phyloP scores from a whole-genome alignment of 2,329 filamentous ascomycete genomes.

The Atkinsonella hypoxylon region DNA sequence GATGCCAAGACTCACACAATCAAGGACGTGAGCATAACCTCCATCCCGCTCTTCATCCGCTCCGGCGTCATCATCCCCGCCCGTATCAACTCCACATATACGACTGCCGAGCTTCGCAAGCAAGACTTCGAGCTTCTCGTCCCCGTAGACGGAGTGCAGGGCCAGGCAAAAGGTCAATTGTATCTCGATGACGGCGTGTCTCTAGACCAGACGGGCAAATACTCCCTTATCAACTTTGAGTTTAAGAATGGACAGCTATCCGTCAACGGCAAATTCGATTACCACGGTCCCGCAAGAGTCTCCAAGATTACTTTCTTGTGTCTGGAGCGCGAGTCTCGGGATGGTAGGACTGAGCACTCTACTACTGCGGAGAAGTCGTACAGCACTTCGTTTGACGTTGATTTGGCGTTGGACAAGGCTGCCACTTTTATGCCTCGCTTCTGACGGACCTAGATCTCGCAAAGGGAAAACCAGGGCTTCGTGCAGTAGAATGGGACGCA shows the following conservation, averaged over 20 bases:
- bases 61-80: constrained; percentile 54
- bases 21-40: constrained; percentile 25
- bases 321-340: not conserved
- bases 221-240: constrained; percentile 43
- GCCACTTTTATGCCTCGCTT: constrained; percentile 5
- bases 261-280: constrained; percentile 42
- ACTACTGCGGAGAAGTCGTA: constrained; percentile 6
- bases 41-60: constrained; percentile 56
- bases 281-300: constrained; percentile 30
- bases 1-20: constrained; percentile 23
- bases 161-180: constrained; percentile 52
- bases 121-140: constrained; percentile 61
- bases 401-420: constrained; percentile 13
- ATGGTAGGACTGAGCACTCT: constrained; percentile 3
- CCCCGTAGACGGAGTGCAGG: constrained; percentile 44
- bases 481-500: no score
- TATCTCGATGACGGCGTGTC: constrained; percentile 71
- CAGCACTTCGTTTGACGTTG: constrained; percentile 12
- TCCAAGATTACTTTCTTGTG: constrained; percentile 40
- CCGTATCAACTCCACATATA: constrained; percentile 44
- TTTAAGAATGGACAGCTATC: constrained; percentile 42
- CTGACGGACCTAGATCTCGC: not conserved
- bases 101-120: constrained; percentile 49
- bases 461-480: not conserved
- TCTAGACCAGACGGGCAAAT: constrained; percentile 42